Base-by-base conservation (phyloP, 352 stramenopile genomes). In the Phytophthora citrophthora region DNA sequence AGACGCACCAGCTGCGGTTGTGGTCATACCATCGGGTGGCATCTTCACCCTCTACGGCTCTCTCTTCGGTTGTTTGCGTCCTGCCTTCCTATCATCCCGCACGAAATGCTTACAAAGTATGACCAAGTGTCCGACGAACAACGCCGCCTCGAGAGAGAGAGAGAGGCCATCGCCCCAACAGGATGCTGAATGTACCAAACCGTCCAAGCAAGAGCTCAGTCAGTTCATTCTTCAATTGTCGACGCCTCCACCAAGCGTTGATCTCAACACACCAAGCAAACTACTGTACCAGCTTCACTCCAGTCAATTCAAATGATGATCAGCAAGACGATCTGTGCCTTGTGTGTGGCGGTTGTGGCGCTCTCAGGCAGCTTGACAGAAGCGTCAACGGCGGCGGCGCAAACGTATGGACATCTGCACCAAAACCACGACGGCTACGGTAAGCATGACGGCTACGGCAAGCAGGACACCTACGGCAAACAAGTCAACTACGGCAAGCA, bases 291-390 rank as follows among this genome's bases (percentile, higher is more conserved):
- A 9, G 6, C 27, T 32, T 3, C 29, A 34, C 29, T 10, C 29
- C 29, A 34, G 8, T 34, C 29, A 34, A 1, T 13, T 34, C 29
- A 4, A 34, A 52, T 40, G 46, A 52, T 52, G 46, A 6, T 52
- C 46, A 39, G 27, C 46, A 52, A 52, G 46, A 40, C 46, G 27
- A 62, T 68, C 44, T 52, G 41, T 11, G 44, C 60, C n/a, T 38
- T 68, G 26, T 61, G 49, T 51, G 50, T 61, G 32, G 50, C 10
- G n/a, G 43, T 44, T n/a, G 34, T 55, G 34, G 36, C 51, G 10
- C 34, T 62, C 18, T 52, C 60, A 0, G 24, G 34, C n/a, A 40
- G 8, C 13, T 15, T 29, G 9, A 46, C 61, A 15, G 45, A 68
- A 16, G 60, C 51, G 10, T 48, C 60, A 8, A 52, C 50, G 4